Evolutionary conservation across 768 basidiomycete species (phyloP).

Genomic region (Lentinula sp.): DNA sequence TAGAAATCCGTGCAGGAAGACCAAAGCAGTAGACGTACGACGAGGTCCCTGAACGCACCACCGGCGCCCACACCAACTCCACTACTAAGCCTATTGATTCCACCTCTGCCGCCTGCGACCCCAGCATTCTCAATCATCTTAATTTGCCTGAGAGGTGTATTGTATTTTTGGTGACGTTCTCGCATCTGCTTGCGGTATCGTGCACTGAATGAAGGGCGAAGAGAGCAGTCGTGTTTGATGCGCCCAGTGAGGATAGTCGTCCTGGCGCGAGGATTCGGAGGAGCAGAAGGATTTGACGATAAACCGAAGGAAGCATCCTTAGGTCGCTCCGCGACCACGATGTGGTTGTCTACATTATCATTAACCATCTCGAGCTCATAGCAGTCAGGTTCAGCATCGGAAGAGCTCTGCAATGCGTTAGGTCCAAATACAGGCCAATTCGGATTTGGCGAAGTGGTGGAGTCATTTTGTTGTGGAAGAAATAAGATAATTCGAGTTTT

Average conservation of each 20-base stretch:
- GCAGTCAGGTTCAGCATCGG: conserved; percentile 47
- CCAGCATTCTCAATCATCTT: conserved; percentile 70
- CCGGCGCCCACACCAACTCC: conserved; percentile 56
- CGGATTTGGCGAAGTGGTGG: conserved; percentile 11
- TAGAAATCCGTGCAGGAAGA: neutral
- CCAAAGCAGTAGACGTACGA: conserved; percentile 39
- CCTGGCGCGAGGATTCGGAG: conserved; percentile 54
- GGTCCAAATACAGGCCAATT: conserved; percentile 30
- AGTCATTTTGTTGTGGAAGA: conserved; percentile 53
- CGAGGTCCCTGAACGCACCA: conserved; percentile 55
- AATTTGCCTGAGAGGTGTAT: conserved; percentile 61
- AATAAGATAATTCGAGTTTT: conserved; percentile 63
- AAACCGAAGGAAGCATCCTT: conserved; percentile 47
- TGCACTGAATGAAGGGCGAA: conserved; percentile 63
- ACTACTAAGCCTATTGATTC: conserved; percentile 73
- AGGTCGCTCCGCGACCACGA: conserved; percentile 78
- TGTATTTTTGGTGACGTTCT: conserved; percentile 58
- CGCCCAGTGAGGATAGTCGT: conserved; percentile 76
- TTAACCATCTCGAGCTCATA: conserved; percentile 90
- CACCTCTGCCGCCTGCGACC: conserved; percentile 62
- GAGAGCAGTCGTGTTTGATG: conserved; percentile 75
- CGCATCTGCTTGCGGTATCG: conserved; percentile 69
- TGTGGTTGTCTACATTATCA: conserved; percentile 77
- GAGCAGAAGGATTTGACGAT: conserved; percentile 29
- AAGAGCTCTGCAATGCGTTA: conserved; percentile 24